phyloP scores from a whole-genome alignment of 495 filamentous ascomycete species.

The Neurospora sp. region DNA sequence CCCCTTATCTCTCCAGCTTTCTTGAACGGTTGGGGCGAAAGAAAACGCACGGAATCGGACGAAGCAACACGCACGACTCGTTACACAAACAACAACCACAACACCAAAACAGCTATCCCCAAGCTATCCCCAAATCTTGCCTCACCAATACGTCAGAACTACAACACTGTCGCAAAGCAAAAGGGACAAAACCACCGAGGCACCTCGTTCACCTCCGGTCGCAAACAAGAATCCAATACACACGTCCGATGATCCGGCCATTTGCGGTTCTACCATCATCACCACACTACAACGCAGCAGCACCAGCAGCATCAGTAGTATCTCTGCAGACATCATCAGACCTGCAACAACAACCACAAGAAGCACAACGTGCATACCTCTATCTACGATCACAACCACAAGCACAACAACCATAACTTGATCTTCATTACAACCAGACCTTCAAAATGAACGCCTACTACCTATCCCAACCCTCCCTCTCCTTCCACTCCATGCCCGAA shows the following conservation, averaged over 20 bases:
- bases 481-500: constrained; percentile 8
- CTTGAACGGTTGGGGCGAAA: neutral
- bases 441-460: neutral
- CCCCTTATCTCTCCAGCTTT: neutral
- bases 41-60: neutral
- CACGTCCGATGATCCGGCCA: constrained; percentile 14
- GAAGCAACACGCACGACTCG: neutral
- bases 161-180: neutral
- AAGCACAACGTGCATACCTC: neutral
- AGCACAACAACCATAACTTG: neutral
- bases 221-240: neutral
- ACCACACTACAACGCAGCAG: neutral
- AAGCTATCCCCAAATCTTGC: neutral
- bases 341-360: neutral
- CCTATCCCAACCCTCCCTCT: neutral
- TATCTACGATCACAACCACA: neutral
- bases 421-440: no score
- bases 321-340: constrained; percentile 2
- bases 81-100: neutral
- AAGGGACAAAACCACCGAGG: neutral
- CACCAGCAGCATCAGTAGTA: neutral
- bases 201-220: neutral
- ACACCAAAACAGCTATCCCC: neutral
- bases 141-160: neutral
- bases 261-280: constrained; percentile 1